A percentile compares a stretch with the other conserved stretches of the same genome.
phyloP scores from a whole-genome alignment of 306 rosid species.

The Astragalus glycyphyllos region DNA sequence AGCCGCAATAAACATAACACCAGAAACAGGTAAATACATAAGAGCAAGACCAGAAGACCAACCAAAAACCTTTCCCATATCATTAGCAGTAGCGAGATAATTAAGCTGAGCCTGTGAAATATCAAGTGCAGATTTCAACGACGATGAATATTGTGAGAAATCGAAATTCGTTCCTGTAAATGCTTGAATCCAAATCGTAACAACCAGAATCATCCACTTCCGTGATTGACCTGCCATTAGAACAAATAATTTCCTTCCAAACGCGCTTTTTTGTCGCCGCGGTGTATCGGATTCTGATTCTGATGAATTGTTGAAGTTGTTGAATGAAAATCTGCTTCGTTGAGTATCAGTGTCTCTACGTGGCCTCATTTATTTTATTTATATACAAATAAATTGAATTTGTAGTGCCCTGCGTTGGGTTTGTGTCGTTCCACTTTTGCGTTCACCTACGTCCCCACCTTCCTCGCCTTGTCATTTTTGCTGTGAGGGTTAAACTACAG shows the following conservation, averaged over 20 bases:
- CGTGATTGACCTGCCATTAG: constrained; percentile 80
- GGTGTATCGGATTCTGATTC: not conserved
- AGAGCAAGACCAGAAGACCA: constrained; percentile 90
- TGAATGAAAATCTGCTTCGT: constrained; percentile 3
- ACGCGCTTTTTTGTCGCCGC: constrained; percentile 23
- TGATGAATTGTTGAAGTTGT: not conserved
- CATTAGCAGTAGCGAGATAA: constrained; percentile 83
- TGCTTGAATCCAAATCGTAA: constrained; percentile 90
- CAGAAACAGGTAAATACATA: constrained; percentile 61
- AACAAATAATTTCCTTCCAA: not conserved
- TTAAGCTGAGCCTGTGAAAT: constrained; percentile 83
- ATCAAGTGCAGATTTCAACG: constrained; percentile 64
- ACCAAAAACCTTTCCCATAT: constrained; percentile 84
- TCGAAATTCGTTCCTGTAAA: constrained; percentile 93
- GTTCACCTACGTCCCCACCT: not conserved
- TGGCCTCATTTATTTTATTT: constrained; percentile 25
- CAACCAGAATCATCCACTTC: constrained; percentile 87
- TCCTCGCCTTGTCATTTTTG: not conserved
- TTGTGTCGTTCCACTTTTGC: not conserved
- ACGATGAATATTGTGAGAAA: constrained; percentile 88
- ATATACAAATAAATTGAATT: not conserved
- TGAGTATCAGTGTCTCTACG: constrained; percentile 18
- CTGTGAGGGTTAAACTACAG: not conserved
- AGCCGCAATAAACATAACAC: constrained; percentile 79
- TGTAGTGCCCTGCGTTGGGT: not conserved